Conservation (phyloP, 2,329 filamentous ascomycete species). For the Torrubiella hemipterigena region DNA sequence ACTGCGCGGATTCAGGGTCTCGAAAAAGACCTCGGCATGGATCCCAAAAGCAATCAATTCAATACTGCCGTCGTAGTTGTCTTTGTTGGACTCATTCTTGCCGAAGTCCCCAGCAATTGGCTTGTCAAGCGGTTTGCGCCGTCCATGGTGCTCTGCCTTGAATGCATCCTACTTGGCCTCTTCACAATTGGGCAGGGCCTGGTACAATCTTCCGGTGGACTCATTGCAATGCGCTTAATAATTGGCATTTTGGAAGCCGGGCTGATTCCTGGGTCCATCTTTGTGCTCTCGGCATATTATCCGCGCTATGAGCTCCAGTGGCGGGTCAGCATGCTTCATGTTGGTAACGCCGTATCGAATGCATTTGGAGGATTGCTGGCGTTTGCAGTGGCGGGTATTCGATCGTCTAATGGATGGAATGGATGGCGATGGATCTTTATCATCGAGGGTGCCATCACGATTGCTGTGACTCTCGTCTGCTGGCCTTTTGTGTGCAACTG, state of each 20-base stretch:
- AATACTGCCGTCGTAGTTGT: slow-evolving; percentile 25
- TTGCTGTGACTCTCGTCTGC: slow-evolving; percentile 3
- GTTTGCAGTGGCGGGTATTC: slow-evolving; percentile 28
- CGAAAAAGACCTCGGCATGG: slow-evolving; percentile 36
- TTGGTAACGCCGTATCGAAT: slow-evolving; percentile 21
- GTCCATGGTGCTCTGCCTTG: slow-evolving; percentile 17
- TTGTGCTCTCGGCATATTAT: slow-evolving; percentile 17
- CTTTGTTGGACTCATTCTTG: slow-evolving; percentile 13
- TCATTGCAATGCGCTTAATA: slow-evolving; percentile 31
- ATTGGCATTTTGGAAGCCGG: slow-evolving; percentile 33
- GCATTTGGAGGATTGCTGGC: slow-evolving; percentile 34
- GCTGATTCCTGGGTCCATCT: slow-evolving; percentile 19
- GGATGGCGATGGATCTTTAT: slow-evolving; percentile 45
- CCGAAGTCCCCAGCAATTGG: slow-evolving; percentile 21
- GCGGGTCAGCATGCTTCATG: slow-evolving; percentile 22
- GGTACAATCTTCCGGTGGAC: slow-evolving; percentile 29
- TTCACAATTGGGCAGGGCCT: slow-evolving; percentile 32
- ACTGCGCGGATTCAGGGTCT: slow-evolving; percentile 16
- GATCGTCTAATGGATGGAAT: slow-evolving; percentile 24
- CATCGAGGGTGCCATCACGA: slow-evolving; percentile 29
- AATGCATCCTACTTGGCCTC: slow-evolving; percentile 14
- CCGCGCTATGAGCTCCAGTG: slow-evolving; percentile 15
- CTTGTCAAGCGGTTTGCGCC: slow-evolving; percentile 21
- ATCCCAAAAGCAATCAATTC: slow-evolving; percentile 31
- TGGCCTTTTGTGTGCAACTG: slow-evolving; percentile 5